phyloP scores from a whole-genome alignment of 805 yeast species.

The Pichia membranifaciens region DNA sequence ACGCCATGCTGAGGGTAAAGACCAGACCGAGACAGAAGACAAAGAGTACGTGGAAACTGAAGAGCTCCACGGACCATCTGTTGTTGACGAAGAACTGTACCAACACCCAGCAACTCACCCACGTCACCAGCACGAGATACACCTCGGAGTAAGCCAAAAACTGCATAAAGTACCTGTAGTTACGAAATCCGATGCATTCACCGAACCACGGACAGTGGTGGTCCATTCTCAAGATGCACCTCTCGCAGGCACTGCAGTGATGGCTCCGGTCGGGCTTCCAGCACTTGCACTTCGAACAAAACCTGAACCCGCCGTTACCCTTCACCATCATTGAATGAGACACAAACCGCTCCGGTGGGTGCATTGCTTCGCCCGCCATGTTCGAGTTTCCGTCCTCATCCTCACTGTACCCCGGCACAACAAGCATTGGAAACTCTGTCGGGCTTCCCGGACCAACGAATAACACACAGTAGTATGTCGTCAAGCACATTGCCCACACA shows the following conservation, averaged over 20 bases:
- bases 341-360: constrained; percentile 39
- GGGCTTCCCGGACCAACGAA: constrained; percentile 64
- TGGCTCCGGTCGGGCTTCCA: constrained; percentile 61
- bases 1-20: constrained; percentile 48
- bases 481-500: constrained; percentile 30
- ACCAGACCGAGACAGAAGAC: constrained; percentile 49
- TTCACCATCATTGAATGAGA: constrained; percentile 41
- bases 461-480: constrained; percentile 49
- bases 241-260: constrained; percentile 46
- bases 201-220: constrained; percentile 89
- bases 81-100: constrained; percentile 42
- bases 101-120: constrained; percentile 37
- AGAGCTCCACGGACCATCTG: constrained; percentile 26
- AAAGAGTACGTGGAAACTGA: constrained; percentile 57
- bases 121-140: constrained; percentile 40
- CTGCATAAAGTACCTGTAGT: constrained; percentile 77
- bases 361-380: not conserved
- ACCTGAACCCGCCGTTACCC: constrained; percentile 59
- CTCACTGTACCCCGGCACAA: constrained; percentile 15
- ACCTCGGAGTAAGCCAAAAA: constrained; percentile 52
- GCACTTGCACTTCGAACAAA: constrained; percentile 44
- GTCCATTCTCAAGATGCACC: constrained; percentile 49
- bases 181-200: constrained; percentile 74
- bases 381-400: constrained; percentile 13
- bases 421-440: constrained; percentile 43